Base-by-base conservation (phyloP, 2,329 filamentous ascomycete genomes). In the Dactylella cylindrospora region DNA sequence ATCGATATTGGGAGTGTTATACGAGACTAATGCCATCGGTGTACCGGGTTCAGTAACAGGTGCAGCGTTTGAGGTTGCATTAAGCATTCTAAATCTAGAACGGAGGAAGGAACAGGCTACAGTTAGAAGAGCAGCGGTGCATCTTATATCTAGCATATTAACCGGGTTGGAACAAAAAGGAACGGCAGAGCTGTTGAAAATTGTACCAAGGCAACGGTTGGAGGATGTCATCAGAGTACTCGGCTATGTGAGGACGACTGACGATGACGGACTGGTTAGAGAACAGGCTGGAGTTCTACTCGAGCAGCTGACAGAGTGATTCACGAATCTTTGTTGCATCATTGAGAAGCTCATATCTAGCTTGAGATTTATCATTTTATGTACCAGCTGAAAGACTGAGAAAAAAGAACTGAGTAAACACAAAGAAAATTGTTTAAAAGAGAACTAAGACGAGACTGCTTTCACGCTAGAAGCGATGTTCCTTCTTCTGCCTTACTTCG, bases 191-290 rank as follows among this genome's bases (percentile, higher is more conserved):
- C 49, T 69, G 5, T 65, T 67, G 57, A 57, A 51, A 7, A 64
- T 69, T 8, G 28, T 69, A 50, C 49, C 57, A 9, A 64, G 32
- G 32, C 33, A 44, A 15, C 49, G 65, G 15, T 22, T 68, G 44
- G 76, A 78, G 22, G 82, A 88, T 50, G 78, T 88, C n/a, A 72
- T 78, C 67, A 76, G 79, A 40, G 79, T 84, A 7, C 70, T 89
- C 32, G 72, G 73, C 45, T 89, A 88, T 71, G 76, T 86, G n/a
- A 76, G 77, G 5, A 76, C 74, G 31, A 83, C 81, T 19, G 86
- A 90, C 71, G 78, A 76, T 19, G 86, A 90, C 69, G 84, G 79
- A 0, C 72, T 90, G 33, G 85, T 87, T 8, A 78, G 78, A 64
- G 78, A 83, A 67, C 84, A 89, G 71, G 84, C 84, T 2, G 74